Evolutionary conservation across 345 rosid species (phyloP), one percentile per base, ranked within the genome.

Genomic region (Linum usitatissimum): DNA sequence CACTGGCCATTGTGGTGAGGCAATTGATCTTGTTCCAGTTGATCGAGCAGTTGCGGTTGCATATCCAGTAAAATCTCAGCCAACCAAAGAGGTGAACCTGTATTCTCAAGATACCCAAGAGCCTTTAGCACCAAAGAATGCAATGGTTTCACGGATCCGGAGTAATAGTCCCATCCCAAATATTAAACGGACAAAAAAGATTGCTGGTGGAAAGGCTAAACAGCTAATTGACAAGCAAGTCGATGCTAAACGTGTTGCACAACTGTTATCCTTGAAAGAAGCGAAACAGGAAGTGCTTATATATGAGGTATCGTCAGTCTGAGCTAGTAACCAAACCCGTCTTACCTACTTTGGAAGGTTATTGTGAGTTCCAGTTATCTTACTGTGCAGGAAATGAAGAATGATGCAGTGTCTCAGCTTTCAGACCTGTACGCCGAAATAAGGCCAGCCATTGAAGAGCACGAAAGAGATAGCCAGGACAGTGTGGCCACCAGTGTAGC

Each of bases 401-500:
- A 86, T 3, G 90, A 80, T 45, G 97, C 96, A 34, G 54, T 75
- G 42, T 58, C 71, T 38, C 72, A 78, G 63, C 96, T 90, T 7
- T 70, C 84, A 19, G 70, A 77, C 40, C 68, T 93, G 67, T 90
- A 84, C 40, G 70, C 83, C 69, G 95, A 90, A 71, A 93, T 93
- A 60, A 74, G 97, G 10, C 97, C 96, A 0, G 92, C 90, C 8
- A 87, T 93, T 40, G 97, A 93, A 74, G 96, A 93, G 73, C 92
- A 90, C 42, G 99, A 87, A 68, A 86, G 94, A 80, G 99, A 93
- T 68, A 93, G 71, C 79, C 96, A 93, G 73, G 99, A 90, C 66
- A 80, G 81, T 66, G 90, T 87, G 34, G 87, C 99, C 3, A 90
- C 99, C 36, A 83, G 90, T 49, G 91, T 93, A 56, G 99, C 96